Base-by-base conservation (phyloP, 106 monocot species). In the Posidonia australis region DNA sequence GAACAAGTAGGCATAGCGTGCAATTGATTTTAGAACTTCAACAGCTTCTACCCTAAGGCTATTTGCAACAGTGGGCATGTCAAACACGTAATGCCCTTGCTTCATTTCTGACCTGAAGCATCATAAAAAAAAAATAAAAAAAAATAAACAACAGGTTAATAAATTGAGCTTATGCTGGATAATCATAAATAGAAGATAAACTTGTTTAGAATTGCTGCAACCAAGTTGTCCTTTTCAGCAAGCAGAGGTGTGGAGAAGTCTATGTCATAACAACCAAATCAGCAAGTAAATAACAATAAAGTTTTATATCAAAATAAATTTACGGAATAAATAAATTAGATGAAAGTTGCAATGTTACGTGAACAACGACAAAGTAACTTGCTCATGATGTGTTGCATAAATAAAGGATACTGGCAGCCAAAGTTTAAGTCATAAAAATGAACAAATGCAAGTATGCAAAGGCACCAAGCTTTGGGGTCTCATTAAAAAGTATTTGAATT, bases 61-160 rank as follows among this genome's bases (percentile, higher is more conserved):
- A 81, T 98, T 98, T 62, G 87, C 87, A 29, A 90, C 28, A 47
- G 60, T 77, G 44, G 83, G 82, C 58, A 98, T 77, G 72, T 87
- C 84, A 79, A 98, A 98, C 46, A 82, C 75, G 70, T 82, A 87
- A 52, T 81, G 67, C 36, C 96, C 96, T 47, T 75, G 74, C 48
- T 82, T 98, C 25, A n/a, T 67, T 32, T 81, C 90, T 32, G 82
- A 82, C 49, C 90, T 96, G 58, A 77, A 65, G 63, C 56, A 56
- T 44, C 17, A 75, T n/a, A n/a, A n/a, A 2, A 44, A 42, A 42
- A 4, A 57, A 43, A 64, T 54, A 44, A 16, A 51, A 17, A 27
- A 26, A 16, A 3, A 9, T 46, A 56, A 47, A 61, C 41, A 48
- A 16, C 69, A 56, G 10, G 7, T 27, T 21, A 43, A 4, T 24